Evolutionary conservation across 2,329 filamentous ascomycete genomes (phyloP), one percentile per base, ranked within the genome.

Genomic region (Paradendryphiella salina): DNA sequence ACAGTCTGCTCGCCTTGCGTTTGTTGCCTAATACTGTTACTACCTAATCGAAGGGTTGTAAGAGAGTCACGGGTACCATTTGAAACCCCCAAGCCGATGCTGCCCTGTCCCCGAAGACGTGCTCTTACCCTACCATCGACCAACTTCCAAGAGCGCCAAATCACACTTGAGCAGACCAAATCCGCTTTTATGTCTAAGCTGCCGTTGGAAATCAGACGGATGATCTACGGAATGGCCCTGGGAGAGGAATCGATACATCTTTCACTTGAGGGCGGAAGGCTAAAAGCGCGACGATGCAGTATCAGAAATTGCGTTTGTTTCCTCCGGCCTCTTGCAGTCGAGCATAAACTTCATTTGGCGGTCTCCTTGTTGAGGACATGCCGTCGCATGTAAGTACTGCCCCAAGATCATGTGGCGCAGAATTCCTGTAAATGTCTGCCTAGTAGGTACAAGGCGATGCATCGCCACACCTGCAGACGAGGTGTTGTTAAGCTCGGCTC

Each of bases 161-260:
- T 8, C 13, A 61, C 54, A 9, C 23, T 52, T 3, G 45, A 52
- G 14, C 63, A 64, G 41, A 33, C 46, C 11, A 57, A 54, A 14
- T 65, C 60, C n/a, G 20, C 45, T 2, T 60, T 65, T 35, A 46
- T 64, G 14, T 47, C 29, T 7, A 64, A 57, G 32, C 33, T 65
- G 2, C 60, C 63, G 7, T 41, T 63, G 36, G 63, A 65, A 31
- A 50, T 63, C 33, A 61, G 61, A 18, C 52, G 57, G 1, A 55
- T 62, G 47, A 50, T 65, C 11, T 65, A 65, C 38, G 37, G 35
- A 11, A 38, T 54, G 23, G 49, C 54, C 13, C 32, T 63, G 7
- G 59, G 58, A 28, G 57, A 55, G 5, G 17, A 17, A 8, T 35
- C 45, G 1, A 53, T 65, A 26, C 54, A 60, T 41, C 33, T 60